Percentiles rank a stretch among this genome's conserved stretches.
phyloP scores from a whole-genome alignment of 495 filamentous ascomycete species.

The Hypoxylon rickii region DNA sequence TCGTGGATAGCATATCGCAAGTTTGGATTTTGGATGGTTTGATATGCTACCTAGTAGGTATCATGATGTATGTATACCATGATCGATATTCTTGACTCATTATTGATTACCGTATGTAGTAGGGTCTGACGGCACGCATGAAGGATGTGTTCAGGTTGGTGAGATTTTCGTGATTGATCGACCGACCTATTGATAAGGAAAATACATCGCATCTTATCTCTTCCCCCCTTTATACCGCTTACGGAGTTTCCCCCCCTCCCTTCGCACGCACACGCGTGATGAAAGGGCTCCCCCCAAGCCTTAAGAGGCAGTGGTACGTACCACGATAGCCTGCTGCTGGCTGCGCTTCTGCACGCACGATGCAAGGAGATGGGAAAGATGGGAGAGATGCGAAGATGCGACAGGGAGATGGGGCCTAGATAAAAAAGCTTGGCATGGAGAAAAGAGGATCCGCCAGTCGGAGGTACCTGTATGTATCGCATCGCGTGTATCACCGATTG shows the following conservation, averaged over 20 bases:
- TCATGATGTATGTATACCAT: too few relatives aligned
- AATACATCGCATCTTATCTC: constrained; percentile 31
- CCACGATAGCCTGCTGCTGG: constrained; percentile 22
- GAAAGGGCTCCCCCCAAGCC: too few relatives aligned
- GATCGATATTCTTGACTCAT: too few relatives aligned
- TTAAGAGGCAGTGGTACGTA: constrained; percentile 28
- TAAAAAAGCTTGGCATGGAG: constrained; percentile 37
- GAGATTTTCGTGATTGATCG: constrained; percentile 5
- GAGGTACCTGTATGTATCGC: too few relatives aligned
- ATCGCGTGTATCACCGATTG: too few relatives aligned
- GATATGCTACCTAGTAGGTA: too few relatives aligned
- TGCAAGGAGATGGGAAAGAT: constrained; percentile 36
- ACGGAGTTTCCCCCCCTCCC: constrained; percentile 23
- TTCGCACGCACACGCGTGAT: too few relatives aligned
- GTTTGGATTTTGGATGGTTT: background rate
- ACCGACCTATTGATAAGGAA: constrained; percentile 2
- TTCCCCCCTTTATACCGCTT: too few relatives aligned
- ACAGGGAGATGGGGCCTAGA: constrained; percentile 33
- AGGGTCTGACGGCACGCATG: too few relatives aligned
- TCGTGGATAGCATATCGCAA: background rate
- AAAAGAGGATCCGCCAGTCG: constrained; percentile 1
- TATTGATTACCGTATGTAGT: too few relatives aligned
- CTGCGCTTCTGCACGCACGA: constrained; percentile 8
- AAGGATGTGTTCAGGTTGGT: too few relatives aligned
- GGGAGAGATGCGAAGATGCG: too few relatives aligned